These are phyloP conservation scores for Quercus glauca DNA, from an alignment of 306 rosid genomes.

Conservation along the genomic window DNA sequence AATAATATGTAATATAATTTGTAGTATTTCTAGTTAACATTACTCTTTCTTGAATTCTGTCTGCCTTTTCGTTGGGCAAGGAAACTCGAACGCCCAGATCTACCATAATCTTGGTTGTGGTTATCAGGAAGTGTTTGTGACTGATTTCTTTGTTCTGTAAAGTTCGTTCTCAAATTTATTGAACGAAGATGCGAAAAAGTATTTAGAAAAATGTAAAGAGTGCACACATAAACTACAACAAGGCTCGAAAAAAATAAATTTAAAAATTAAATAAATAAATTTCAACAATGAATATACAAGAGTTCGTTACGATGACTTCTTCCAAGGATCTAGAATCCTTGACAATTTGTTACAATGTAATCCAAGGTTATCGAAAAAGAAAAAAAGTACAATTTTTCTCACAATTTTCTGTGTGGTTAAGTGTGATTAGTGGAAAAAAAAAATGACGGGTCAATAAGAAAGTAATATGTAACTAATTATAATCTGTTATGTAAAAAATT, in stretches of 20 bases:
- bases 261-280: too few relatives aligned
- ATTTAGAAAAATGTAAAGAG: not conserved
- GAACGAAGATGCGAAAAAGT: not conserved
- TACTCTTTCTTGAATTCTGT: too few relatives aligned
- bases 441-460: too few relatives aligned
- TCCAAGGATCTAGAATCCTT: not conserved
- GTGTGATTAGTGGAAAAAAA: too few relatives aligned
- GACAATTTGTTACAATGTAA: not conserved
- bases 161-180: not conserved
- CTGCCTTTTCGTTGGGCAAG: too few relatives aligned
- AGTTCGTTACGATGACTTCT: not conserved
- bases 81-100: too few relatives aligned
- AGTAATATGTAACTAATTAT: accelerated
- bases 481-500: accelerated
- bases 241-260: too few relatives aligned
- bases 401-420: accelerated
- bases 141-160: not conserved
- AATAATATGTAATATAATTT: too few relatives aligned
- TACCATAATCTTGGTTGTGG: not conserved
- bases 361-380: not conserved
- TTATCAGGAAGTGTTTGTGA: not conserved
- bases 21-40: too few relatives aligned
- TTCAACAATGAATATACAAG: not conserved
- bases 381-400: too few relatives aligned
- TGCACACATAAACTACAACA: not conserved